These are phyloP conservation scores for Ascochyta fabae DNA, from an alignment of 2,329 filamentous ascomycete species.

Conservation along the genomic window DNA sequence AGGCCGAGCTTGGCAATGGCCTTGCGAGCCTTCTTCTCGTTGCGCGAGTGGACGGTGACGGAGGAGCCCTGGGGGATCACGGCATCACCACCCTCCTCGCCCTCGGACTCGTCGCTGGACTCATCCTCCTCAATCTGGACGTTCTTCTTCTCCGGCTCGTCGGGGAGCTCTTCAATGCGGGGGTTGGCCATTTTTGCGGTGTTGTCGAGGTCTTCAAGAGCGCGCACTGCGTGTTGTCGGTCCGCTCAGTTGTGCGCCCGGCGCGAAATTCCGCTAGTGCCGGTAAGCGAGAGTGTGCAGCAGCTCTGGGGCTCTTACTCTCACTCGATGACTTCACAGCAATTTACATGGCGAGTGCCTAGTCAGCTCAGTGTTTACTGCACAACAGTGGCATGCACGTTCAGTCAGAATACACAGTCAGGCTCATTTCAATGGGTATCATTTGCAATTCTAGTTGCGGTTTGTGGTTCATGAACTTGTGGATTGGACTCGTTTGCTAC, in stretches of 20 bases:
- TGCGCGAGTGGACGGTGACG: slow-evolving; percentile 94
- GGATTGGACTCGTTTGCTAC: slow-evolving; percentile 49
- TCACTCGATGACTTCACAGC: slow-evolving; percentile 13
- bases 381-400: not conserved
- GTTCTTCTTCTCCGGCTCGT: slow-evolving; percentile 81
- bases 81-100: slow-evolving; percentile 71
- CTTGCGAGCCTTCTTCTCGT: slow-evolving; percentile 99
- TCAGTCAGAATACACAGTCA: not conserved
- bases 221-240: not conserved
- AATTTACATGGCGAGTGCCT: not conserved
- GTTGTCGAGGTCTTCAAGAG: not conserved
- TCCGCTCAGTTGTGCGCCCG: not conserved
- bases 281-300: slow-evolving; percentile 34
- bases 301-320: slow-evolving; percentile 2
- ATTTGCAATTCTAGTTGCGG: slow-evolving; percentile 44
- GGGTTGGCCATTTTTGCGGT: slow-evolving; percentile 86
- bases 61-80: slow-evolving; percentile 82
- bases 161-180: slow-evolving; percentile 95
- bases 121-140: slow-evolving; percentile 76
- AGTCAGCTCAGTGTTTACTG: not conserved
- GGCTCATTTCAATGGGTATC: slow-evolving; percentile 37
- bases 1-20: slow-evolving; percentile 98
- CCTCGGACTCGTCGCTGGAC: slow-evolving; percentile 76
- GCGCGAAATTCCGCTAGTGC: not conserved
- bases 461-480: slow-evolving; percentile 49